These are phyloP conservation scores for Peribolospora kevripleyi DNA, from an alignment of 768 basidiomycete genomes.

Conservation along the genomic window DNA sequence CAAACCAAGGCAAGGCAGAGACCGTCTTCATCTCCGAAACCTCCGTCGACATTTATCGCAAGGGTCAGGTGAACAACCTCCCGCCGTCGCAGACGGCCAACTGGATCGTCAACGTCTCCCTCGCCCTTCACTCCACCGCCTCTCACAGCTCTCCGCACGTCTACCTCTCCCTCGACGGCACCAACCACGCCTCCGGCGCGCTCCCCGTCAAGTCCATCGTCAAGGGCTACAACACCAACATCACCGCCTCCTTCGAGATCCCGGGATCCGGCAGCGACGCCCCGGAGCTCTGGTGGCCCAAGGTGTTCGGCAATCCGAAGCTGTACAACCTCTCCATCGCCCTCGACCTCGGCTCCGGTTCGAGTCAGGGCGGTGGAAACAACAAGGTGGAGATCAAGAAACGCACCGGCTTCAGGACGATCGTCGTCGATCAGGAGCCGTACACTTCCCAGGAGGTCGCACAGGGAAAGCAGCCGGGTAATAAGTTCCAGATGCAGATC, in stretches of 20 bases:
- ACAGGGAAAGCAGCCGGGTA: constrained; percentile 35
- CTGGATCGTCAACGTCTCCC: constrained; percentile 33
- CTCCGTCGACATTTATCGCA: constrained; percentile 33
- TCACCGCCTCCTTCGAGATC: constrained; percentile 27
- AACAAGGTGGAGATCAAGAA: constrained; percentile 22
- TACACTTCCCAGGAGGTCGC: constrained; percentile 21
- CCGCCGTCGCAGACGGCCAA: constrained; percentile 28
- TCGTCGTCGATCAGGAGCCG: constrained; percentile 23
- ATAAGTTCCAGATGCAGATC: constrained; percentile 37
- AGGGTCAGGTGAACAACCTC: constrained; percentile 27
- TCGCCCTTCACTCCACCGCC: constrained; percentile 27
- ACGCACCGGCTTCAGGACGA: constrained; percentile 36
- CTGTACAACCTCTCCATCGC: constrained; percentile 30
- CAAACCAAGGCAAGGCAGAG: background rate
- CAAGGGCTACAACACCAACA: constrained; percentile 15
- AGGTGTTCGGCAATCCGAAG: constrained; percentile 32
- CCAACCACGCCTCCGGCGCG: constrained; percentile 22
- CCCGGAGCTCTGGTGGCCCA: constrained; percentile 32
- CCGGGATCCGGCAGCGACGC: constrained; percentile 19
- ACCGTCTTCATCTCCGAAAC: constrained; percentile 30
- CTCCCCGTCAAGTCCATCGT: constrained; percentile 16
- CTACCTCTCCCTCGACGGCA: constrained; percentile 27
- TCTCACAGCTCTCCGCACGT: constrained; percentile 21
- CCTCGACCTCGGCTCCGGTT: constrained; percentile 14
- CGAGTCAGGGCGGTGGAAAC: no score